Base-by-base conservation (phyloP, 2,329 filamentous ascomycete genomes). In the Dothistroma pini region DNA sequence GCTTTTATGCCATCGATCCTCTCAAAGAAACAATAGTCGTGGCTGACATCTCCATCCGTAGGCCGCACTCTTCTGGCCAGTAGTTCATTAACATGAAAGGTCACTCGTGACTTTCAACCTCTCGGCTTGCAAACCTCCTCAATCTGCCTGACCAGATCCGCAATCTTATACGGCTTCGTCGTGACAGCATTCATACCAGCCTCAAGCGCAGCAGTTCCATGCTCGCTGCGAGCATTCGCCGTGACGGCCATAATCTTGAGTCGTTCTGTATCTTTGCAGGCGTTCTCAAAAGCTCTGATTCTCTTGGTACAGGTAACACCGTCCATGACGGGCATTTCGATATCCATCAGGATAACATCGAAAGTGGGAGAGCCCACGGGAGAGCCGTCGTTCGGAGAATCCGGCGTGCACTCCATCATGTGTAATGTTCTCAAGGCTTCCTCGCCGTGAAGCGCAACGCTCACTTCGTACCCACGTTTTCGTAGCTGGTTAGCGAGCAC, bases 291-390 rank as follows among this genome's bases (percentile, higher is more conserved):
- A n/a, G 67, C 63, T n/a, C 71, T 58, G 49, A 73, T 72, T 16
- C 57, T 57, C 12, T 64, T 54, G 3, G 67, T 61, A 48, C 69
- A 71, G 4, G 63, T 67, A 5, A 71, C 52, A 9, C 71, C 71
- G 47, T 71, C 65, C 62, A 70, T 70, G n/a, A 71, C 63, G 2
- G 71, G 71, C 71, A 73, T 73, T 59, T 72, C 71, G 21, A 72
- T 63, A 53, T 73, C 71, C 68, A 72, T 70, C 25, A 71, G 61
- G 8, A 72, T 62, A 14, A 71, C 48, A 48, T 65, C 63, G 16
- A 73, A 67, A 11, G 50, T 29, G 19, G 53, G 38, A 10, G 31
- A 31, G 32, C 56, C 54, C 19, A 56, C 32, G 10, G 54, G 51
- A 32, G 34, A 14, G 29, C 29, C 12, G 14, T 29, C 19, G 3